phyloP scores from a whole-genome alignment of 1,284 basidiomycete species.

The Cutaneotrichosporon arboriforme region DNA sequence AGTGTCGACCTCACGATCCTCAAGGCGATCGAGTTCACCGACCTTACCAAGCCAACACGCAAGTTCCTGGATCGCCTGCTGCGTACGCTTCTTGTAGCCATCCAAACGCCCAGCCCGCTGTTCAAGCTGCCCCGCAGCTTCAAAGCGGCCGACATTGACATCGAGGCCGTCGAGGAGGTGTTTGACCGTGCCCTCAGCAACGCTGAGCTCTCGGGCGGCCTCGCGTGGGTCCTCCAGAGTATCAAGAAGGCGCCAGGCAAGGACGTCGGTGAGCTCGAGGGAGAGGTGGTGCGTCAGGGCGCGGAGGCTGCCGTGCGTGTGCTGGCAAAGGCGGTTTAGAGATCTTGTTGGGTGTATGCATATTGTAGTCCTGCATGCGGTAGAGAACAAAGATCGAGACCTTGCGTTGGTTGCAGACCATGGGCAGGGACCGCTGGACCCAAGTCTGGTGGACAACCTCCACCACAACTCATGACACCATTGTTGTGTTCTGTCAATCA shows the following conservation, averaged over 20 bases:
- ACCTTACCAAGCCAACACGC: constrained; percentile 59
- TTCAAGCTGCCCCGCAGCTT: constrained; percentile 37
- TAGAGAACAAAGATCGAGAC: too few relatives aligned
- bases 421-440: background rate
- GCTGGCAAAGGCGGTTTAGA: constrained; percentile 45
- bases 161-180: constrained; percentile 45
- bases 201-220: constrained; percentile 38
- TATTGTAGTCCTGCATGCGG: background rate
- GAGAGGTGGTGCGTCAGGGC: constrained; percentile 59
- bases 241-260: constrained; percentile 53
- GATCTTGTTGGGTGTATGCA: background rate
- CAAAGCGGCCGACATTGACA: constrained; percentile 44
- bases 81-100: constrained; percentile 61
- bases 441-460: background rate
- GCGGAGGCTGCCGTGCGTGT: constrained; percentile 62
- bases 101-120: constrained; percentile 64
- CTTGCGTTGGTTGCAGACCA: too few relatives aligned
- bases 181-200: constrained; percentile 37
- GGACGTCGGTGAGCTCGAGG: constrained; percentile 38
- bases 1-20: constrained; percentile 66
- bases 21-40: constrained; percentile 82
- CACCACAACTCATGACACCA: background rate
- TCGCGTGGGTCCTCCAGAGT: constrained; percentile 52
- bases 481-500: background rate
- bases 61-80: constrained; percentile 67